Evolutionary conservation across 2,329 filamentous ascomycete species (phyloP), one percentile per base, ranked within the genome.

Genomic region (Trichoderma guizhouense): DNA sequence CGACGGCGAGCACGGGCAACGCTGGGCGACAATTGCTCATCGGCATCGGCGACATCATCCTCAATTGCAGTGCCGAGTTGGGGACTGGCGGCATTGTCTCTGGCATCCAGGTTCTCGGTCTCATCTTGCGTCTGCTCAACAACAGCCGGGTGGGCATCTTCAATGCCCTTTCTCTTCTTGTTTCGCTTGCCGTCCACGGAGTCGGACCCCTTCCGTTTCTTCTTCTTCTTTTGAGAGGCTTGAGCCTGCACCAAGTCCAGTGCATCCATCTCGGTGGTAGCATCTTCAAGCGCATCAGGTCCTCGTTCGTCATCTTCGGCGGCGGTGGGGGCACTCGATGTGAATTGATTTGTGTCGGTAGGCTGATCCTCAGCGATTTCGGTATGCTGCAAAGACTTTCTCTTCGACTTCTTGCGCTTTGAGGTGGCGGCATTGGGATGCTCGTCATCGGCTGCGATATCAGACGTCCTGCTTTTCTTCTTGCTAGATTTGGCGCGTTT

Each of bases 401-500:
- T 77, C 73, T 79, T 80, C 21, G 76, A 75, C 55, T 78, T 78
- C 53, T 75, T 76, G 36, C 73, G 72, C 67, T 78, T 79, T 69
- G 72, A 76, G 30, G 73, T 72, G 51, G 73, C 77, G 62, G 72
- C 75, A 30, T 73, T 72, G 51, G 74, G 72, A 15, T 73, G 74
- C 15, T 76, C 74, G 32, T 74, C 73, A 26, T 73, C 47, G 66
- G 47, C 30, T 69, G 65, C 39, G 68, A 75, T n/a, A 26, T 55
- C 68, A 26, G 71, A 53, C 26, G 32, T 55, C 69, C 53, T 75
- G 75, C 36, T 75, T 68, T 76, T 76, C 73, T 77, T 81, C 70
- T 78, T 79, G 36, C 77, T 81, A 68, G 76, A 77, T 34, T 78
- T 82, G 63, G 79, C 76, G 71, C 79, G 79, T 65, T 79, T 81